phyloP scores from a whole-genome alignment of 371 early-diverging fungal species.

The Nematocida sp. region DNA sequence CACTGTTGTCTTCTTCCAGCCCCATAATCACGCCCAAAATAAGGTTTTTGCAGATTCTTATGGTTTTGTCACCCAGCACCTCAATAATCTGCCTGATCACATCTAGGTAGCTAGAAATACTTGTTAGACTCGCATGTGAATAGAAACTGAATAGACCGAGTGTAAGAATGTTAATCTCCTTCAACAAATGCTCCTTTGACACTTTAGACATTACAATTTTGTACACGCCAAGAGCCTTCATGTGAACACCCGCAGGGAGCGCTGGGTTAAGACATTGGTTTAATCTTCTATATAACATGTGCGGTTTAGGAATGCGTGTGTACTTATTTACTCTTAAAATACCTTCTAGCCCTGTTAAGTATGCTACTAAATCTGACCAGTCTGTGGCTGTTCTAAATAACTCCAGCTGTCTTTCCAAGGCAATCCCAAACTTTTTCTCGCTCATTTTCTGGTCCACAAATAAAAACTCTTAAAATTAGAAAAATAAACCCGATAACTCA shows the following conservation, averaged over 20 bases:
- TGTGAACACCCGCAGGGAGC: slow-evolving; percentile 95
- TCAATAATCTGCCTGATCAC: slow-evolving; percentile 59
- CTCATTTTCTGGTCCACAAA: slow-evolving; percentile 10
- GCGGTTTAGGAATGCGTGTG: slow-evolving; percentile 72
- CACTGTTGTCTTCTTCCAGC: slow-evolving; percentile 65
- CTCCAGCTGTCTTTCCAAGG: slow-evolving; percentile 68
- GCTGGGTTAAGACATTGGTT: slow-evolving; percentile 94
- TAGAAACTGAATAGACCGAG: slow-evolving; percentile 66
- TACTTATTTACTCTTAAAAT: slow-evolving; percentile 60
- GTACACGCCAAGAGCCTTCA: slow-evolving; percentile 86
- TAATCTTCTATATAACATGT: slow-evolving; percentile 82
- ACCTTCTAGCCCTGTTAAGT: slow-evolving; percentile 60
- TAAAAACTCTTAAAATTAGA: not conserved
- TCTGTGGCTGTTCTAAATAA: slow-evolving; percentile 69
- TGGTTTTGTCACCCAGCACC: slow-evolving; percentile 25
- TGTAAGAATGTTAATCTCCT: slow-evolving; percentile 59
- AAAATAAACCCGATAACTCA: not conserved
- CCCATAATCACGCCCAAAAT: slow-evolving; percentile 61
- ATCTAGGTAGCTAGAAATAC: slow-evolving; percentile 58
- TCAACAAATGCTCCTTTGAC: slow-evolving; percentile 34
- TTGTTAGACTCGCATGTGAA: slow-evolving; percentile 57
- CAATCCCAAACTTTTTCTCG: slow-evolving; percentile 60
- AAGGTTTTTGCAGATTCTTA: slow-evolving; percentile 52
- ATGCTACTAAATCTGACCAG: slow-evolving; percentile 70
- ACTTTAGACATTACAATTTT: slow-evolving; percentile 75